Percentiles rank a stretch among this genome's conserved stretches.
phyloP scores from a whole-genome alignment of 225 moss, liverwort and hornwort genomes.

The Antitrichia curtipendula region DNA sequence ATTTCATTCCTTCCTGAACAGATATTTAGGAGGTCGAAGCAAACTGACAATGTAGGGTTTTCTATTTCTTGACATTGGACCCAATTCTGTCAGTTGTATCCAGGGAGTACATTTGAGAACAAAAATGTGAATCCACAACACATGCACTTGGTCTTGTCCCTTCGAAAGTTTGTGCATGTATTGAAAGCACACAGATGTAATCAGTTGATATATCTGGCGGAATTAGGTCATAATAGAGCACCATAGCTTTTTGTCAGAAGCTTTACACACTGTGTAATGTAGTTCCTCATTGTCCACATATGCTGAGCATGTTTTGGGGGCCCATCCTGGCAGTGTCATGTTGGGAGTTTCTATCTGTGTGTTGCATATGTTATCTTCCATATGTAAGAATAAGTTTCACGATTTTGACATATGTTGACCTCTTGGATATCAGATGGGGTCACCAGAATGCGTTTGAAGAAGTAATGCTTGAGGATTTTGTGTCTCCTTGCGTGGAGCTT shows the following conservation, averaged over 20 bases:
- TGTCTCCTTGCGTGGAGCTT: neutral
- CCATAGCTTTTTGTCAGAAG: neutral
- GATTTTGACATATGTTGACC: neutral
- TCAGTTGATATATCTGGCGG: too few species aligned
- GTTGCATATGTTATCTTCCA: neutral
- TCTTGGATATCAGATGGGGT: constrained; percentile 12
- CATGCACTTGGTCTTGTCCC: neutral
- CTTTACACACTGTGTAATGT: neutral
- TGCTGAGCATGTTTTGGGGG: neutral
- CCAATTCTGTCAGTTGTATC: neutral
- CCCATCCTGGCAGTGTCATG: neutral
- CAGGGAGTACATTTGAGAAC: neutral
- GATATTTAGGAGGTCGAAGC: neutral
- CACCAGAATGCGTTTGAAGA: neutral
- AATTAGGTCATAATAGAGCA: neutral
- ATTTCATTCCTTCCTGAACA: neutral
- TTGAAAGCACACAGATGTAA: neutral
- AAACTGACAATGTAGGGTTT: neutral
- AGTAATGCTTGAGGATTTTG: neutral
- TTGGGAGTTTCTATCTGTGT: neutral
- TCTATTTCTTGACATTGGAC: neutral
- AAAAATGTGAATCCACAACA: neutral
- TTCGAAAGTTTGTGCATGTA: neutral
- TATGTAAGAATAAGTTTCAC: neutral
- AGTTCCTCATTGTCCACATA: neutral